Base-by-base conservation (phyloP, 2,329 filamentous ascomycete genomes). In the Phialophora tarda region DNA sequence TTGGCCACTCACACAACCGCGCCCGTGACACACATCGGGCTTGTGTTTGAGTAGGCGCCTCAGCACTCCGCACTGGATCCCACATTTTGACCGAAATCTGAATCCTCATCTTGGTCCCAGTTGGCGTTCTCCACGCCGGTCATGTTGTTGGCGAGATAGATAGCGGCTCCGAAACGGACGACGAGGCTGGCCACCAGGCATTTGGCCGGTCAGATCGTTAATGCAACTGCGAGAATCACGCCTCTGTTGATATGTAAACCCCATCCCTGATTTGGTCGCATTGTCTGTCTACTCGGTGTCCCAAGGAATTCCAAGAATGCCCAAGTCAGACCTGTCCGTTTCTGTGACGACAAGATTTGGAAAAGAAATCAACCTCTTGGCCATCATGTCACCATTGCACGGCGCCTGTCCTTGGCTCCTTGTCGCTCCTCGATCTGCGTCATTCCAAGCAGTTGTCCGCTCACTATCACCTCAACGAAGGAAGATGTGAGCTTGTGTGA, bases 41-140 rank as follows among this genome's bases (percentile, higher is more conserved):
- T 47, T 41, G 59, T 59, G 59, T 66, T 66, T 66, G 64, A 66
- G 34, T 24, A 59, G 59, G 59, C 64, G 64, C 64, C 53, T 44
- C 28, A 48, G 44, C 26, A 44, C 50, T 24, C 53, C 53, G 48
- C 48, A 23, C 21, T 12, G 21, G 48, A 28, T 51, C 48, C 24
- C 24, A 51, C 23, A 51, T 51, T 44, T n/a, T 44, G 38, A 44
- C 38, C 38, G 38, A 44, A 44, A 44, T 44, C 38, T n/a, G 38
- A 44, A 44, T 44, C 17, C 38, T 21, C 38, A n/a, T 17, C 38
- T 17, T n/a, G 38, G 7, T 44, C 34, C 34, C 34, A 38, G 34
- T 12, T 38, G 32, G n/a, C n/a, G n/a, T n/a, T n/a, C n/a, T n/a
- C n/a, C n/a, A n/a, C n/a, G n/a, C n/a, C n/a, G n/a, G n/a, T n/a